phyloP scores from a whole-genome alignment of 2,329 filamentous ascomycete genomes.

The Fonsecaea multimorphosa region DNA sequence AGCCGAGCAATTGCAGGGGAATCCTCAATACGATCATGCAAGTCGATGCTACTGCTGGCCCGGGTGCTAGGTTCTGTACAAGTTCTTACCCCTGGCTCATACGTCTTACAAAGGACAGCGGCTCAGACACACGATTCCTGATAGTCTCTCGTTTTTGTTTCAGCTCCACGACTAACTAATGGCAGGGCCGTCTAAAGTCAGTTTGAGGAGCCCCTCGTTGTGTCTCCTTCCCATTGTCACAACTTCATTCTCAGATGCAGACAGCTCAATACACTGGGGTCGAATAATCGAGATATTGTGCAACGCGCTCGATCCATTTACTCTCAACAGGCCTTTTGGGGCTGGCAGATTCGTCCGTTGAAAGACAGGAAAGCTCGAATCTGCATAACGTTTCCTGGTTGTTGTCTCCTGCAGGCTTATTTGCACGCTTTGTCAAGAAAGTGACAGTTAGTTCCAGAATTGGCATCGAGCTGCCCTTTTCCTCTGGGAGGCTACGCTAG shows the following conservation, averaged over 20 bases:
- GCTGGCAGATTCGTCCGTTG: too few relatives aligned
- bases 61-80: neutral
- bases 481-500: neutral
- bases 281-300: too few relatives aligned
- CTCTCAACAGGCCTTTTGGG: too few relatives aligned
- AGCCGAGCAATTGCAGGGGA: neutral
- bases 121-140: neutral
- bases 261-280: too few relatives aligned
- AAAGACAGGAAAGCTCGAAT: too few relatives aligned
- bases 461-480: neutral
- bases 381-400: too few relatives aligned
- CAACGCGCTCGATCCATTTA: too few relatives aligned
- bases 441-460: neutral
- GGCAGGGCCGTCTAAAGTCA: neutral
- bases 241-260: neutral
- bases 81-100: neutral
- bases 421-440: neutral
- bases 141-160: neutral
- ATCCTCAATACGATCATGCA: neutral
- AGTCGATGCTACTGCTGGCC: neutral
- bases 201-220: too few relatives aligned
- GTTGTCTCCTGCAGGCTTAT: neutral
- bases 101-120: neutral
- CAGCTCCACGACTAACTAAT: neutral
- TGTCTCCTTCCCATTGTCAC: too few relatives aligned